Base-by-base conservation (phyloP, 2,329 filamentous ascomycete species). In the Lecanoromycetidae sp. region DNA sequence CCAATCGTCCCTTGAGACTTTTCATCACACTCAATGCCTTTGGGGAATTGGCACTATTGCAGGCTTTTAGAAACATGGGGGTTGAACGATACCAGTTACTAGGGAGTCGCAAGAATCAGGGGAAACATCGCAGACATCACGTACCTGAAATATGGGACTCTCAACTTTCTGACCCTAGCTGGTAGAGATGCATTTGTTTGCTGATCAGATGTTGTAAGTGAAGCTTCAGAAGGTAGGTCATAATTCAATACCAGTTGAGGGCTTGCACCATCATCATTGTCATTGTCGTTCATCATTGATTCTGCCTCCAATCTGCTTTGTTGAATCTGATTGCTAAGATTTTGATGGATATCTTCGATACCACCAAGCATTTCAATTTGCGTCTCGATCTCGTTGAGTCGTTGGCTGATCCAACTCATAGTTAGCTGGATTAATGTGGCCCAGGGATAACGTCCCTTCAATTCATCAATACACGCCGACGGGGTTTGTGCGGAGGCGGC, bases 321-420 rank as follows among this genome's bases (percentile, higher is more conserved):
- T 5, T 34, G 45, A 15, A 45, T 20, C 17, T 45, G 12, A 26
- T 51, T 32, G 7, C 10, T 25, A 9, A 51, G 30, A 32, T 13
- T n/a, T 13, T 51, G 38, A 13, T 36, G 36, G 9, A 48, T 45
- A 19, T 6, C 35, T 10, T 51, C 26, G 6, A 17, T 26, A 27
- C 49, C 49, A 27, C 49, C 49, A 19, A 19, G 25, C 19, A 35
- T 20, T 13, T 13, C 19, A 4, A 48, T 48, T 17, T 44, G 40
- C 6, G 29, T 17, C 12, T 44, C 40, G 5, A 51, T 13, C 22
- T 47, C 44, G 5, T 44, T 30, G 17, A 34, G 17, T 10, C 44
- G 49, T 22, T 40, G 25, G 26, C 8, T 32, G 17, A 33, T 38
- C 49, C 49, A 51, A 12, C n/a, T 20, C 10, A 45, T 12, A 17